A percentile compares a stretch with the other conserved stretches of the same genome.
Evolutionary conservation across 148 eudicot species (phyloP).

Genomic region (Nepenthes gracilis): DNA sequence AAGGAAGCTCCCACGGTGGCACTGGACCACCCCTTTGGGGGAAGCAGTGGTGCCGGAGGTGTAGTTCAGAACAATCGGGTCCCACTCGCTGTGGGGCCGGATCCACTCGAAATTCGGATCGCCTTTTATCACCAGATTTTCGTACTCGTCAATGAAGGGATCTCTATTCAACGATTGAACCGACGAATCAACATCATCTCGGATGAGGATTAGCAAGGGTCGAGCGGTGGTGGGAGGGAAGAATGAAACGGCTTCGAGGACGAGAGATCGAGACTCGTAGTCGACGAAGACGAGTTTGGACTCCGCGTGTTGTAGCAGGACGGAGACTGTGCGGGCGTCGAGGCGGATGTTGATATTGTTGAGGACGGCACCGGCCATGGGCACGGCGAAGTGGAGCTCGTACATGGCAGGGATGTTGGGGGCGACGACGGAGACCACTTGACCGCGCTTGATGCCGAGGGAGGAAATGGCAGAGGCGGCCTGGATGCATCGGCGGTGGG

Average conservation of each 20-base stretch:
- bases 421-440: conserved; percentile 65
- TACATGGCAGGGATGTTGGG: conserved; percentile 67
- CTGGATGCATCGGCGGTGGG: conserved; percentile 34
- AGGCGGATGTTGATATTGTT: conserved; percentile 47
- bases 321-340: conserved; percentile 29
- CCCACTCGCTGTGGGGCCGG: conserved; percentile 28
- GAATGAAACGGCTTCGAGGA: conserved; percentile 16
- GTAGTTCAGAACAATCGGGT: conserved; percentile 35
- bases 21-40: conserved; percentile 41
- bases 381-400: conserved; percentile 71
- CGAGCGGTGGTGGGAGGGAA: conserved; percentile 10
- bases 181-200: conserved; percentile 5
- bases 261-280: conserved; percentile 3
- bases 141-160: conserved; percentile 8
- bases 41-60: conserved; percentile 45
- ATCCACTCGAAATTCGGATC: conserved; percentile 30
- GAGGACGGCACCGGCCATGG: conserved; percentile 52
- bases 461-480: conserved; percentile 46
- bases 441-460: conserved; percentile 20
- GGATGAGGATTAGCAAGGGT: conserved; percentile 15
- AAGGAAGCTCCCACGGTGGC: conserved; percentile 28
- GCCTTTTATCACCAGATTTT: conserved; percentile 17
- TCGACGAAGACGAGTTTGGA: conserved; percentile 32
- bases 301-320: conserved; percentile 28
- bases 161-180: neutral